Conservation (phyloP, 345 rosid species). For the Dovyalis caffra region DNA sequence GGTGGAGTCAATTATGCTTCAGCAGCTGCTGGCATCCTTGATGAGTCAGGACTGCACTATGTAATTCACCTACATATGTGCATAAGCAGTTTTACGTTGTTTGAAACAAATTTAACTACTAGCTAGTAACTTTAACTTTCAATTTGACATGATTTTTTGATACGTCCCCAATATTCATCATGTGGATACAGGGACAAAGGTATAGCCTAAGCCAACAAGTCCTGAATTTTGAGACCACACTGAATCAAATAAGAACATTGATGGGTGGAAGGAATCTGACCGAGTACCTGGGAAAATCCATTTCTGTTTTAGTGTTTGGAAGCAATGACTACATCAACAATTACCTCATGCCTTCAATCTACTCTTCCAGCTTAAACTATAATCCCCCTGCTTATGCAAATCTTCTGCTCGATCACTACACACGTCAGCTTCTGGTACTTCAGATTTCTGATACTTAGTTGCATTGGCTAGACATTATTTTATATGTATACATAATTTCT, state of each 20-base stretch:
- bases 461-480: too few species aligned
- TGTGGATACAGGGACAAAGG: conserved; percentile 30
- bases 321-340: conserved; percentile 57
- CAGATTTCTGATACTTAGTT: not conserved
- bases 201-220: conserved; percentile 47
- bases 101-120: too few species aligned
- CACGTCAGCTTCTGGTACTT: conserved; percentile 21
- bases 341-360: conserved; percentile 41
- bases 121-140: not conserved
- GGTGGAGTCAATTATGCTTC: conserved; percentile 32
- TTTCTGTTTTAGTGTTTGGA: conserved; percentile 50
- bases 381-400: conserved; percentile 36
- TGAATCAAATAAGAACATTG: conserved; percentile 17
- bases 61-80: conserved; percentile 1
- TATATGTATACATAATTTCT: too few species aligned
- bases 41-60: conserved; percentile 28
- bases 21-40: conserved; percentile 33
- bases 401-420: conserved; percentile 38
- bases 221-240: conserved; percentile 24
- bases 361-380: conserved; percentile 38
- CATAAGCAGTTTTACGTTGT: not conserved
- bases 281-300: conserved; percentile 45
- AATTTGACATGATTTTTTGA: not conserved
- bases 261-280: conserved; percentile 38
- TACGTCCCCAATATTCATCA: not conserved